Conservation (phyloP, 2,329 filamentous ascomycete species). For the Colletotrichum chlorophyti region DNA sequence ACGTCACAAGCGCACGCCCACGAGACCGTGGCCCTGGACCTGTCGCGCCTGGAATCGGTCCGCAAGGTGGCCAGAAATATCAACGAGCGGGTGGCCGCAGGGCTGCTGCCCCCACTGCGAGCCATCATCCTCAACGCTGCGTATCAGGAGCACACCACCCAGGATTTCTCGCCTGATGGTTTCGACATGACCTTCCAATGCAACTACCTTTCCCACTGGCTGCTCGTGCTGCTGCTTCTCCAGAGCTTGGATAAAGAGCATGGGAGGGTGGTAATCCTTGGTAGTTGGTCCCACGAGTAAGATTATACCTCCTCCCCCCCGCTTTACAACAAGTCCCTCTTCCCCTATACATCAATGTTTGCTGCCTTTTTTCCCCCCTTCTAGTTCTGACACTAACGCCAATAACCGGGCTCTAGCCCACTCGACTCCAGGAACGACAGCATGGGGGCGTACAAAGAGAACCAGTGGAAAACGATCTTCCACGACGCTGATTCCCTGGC, state of each 20-base stretch:
- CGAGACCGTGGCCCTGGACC: conserved; percentile 41
- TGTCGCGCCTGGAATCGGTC: conserved; percentile 37
- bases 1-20: conserved; percentile 40
- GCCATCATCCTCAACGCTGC: conserved; percentile 46
- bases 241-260: conserved; percentile 39
- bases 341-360: no score
- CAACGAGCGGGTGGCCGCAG: conserved; percentile 37
- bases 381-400: background rate
- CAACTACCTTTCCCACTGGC: conserved; percentile 40
- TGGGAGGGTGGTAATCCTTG: conserved; percentile 38
- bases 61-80: conserved; percentile 36
- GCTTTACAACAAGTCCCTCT: no score
- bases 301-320: no score
- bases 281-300: conserved; percentile 44
- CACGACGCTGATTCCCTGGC: conserved; percentile 39
- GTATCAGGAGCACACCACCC: conserved; percentile 32
- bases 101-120: conserved; percentile 45
- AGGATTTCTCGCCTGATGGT: conserved; percentile 35
- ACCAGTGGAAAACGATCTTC: conserved; percentile 35
- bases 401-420: background rate
- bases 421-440: background rate
- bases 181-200: conserved; percentile 42
- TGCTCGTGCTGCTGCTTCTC: conserved; percentile 38
- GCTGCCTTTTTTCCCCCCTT: background rate
- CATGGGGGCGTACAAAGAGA: conserved; percentile 33